These are phyloP conservation scores for Climacium dendroides DNA, from an alignment of 225 moss, liverwort and hornwort species.

Conservation along the genomic window DNA sequence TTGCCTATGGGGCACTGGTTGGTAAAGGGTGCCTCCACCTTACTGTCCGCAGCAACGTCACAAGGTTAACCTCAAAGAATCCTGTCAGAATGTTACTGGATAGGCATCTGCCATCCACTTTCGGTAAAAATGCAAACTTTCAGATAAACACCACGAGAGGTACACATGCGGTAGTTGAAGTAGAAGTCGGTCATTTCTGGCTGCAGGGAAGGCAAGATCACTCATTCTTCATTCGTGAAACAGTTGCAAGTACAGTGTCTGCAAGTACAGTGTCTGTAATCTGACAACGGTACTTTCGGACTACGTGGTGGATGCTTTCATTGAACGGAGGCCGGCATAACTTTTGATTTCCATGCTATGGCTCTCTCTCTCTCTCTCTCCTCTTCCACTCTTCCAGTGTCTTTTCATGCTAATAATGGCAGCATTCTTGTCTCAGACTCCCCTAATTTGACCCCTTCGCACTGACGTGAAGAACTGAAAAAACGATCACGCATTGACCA, in stretches of 20 bases:
- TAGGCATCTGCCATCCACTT: neutral
- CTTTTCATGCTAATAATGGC: neutral
- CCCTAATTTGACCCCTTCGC: neutral
- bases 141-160: neutral
- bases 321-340: neutral
- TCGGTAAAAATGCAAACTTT: neutral
- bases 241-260: neutral
- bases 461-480: neutral
- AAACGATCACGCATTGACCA: neutral
- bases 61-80: neutral
- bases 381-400: neutral
- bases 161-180: neutral
- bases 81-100: neutral
- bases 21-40: too few species aligned
- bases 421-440: neutral
- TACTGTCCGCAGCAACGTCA: neutral
- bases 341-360: neutral
- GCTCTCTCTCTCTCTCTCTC: neutral
- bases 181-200: neutral
- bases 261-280: neutral
- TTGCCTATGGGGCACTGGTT: too few species aligned
- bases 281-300: neutral
- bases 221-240: neutral
- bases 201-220: neutral
- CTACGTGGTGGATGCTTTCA: neutral